These are phyloP conservation scores for Backusella morwellensis DNA, from an alignment of 192 early-diverging fungal genomes.

Conservation along the genomic window DNA sequence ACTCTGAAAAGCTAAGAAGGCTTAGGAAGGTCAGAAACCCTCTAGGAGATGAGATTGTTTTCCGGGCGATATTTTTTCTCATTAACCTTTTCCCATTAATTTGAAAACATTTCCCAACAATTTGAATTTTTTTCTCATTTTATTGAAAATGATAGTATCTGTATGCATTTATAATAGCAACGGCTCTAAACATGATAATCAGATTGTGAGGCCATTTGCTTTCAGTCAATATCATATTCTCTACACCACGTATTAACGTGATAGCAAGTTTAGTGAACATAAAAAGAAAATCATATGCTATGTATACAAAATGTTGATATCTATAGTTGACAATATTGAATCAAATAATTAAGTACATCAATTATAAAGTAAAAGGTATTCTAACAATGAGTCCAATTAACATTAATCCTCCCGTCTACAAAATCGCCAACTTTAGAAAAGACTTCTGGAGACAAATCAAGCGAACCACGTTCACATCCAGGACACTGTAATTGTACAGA, in stretches of 20 bases:
- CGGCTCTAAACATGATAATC: no score
- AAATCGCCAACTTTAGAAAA: conserved; percentile 31
- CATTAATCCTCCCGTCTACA: conserved; percentile 28
- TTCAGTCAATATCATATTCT: neutral
- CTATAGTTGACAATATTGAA: neutral
- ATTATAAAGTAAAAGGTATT: neutral
- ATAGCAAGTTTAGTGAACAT: neutral
- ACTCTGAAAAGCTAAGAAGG: no score
- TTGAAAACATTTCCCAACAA: no score
- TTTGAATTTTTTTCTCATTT: no score
- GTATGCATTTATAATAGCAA: no score
- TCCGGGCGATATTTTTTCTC: no score
- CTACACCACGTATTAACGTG: neutral
- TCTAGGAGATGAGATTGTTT: no score
- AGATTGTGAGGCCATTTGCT: no score
- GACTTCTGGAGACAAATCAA: conserved; percentile 36
- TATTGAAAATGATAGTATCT: no score
- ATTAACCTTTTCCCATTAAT: no score
- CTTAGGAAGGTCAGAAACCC: no score
- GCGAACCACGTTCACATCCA: conserved; percentile 24
- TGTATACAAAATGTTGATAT: neutral
- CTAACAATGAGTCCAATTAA: conserved; percentile 31
- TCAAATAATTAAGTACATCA: neutral
- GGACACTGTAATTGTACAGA: conserved; percentile 14
- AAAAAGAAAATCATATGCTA: neutral